These are phyloP conservation scores for Aspergillus tamarii DNA, from an alignment of 2,329 filamentous ascomycete genomes.

Conservation along the genomic window DNA sequence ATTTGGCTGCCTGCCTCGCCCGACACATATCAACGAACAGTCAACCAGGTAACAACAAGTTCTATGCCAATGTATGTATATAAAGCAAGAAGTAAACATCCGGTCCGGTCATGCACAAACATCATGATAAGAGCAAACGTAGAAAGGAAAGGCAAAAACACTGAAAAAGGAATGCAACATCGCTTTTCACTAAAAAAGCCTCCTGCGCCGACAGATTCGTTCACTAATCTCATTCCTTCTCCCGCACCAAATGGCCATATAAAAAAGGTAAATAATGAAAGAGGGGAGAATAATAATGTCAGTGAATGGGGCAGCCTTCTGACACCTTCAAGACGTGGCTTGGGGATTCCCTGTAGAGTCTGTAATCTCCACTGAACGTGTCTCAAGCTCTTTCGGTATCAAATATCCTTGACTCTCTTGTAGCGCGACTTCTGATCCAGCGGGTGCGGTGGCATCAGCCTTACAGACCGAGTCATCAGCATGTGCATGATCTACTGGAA, in stretches of 20 bases:
- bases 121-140: not conserved
- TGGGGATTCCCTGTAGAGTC: constrained; percentile 27
- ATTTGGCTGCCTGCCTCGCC: constrained; percentile 9
- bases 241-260: not conserved
- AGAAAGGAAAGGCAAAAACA: constrained; percentile 6
- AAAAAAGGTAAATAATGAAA: not conserved
- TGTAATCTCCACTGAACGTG: constrained; percentile 40
- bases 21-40: constrained; percentile 6
- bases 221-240: not conserved
- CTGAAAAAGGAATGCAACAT: constrained; percentile 11
- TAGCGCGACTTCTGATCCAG: constrained; percentile 16
- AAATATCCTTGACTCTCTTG: constrained; percentile 23
- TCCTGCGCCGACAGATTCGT: constrained; percentile 3
- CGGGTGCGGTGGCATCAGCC: constrained; percentile 12
- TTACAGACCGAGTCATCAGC: constrained; percentile 11
- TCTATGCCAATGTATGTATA: constrained; percentile 29
- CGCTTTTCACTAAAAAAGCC: constrained; percentile 1
- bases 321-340: constrained; percentile 28
- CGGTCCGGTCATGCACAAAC: constrained; percentile 19
- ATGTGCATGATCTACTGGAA: constrained; percentile 20
- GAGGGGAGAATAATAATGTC: constrained; percentile 1
- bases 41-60: constrained; percentile 11
- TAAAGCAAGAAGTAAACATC: constrained; percentile 17
- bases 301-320: not conserved
- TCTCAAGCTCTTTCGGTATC: constrained; percentile 40